phyloP scores from a whole-genome alignment of 768 basidiomycete species.

The Macrolepiota albuminosa region DNA sequence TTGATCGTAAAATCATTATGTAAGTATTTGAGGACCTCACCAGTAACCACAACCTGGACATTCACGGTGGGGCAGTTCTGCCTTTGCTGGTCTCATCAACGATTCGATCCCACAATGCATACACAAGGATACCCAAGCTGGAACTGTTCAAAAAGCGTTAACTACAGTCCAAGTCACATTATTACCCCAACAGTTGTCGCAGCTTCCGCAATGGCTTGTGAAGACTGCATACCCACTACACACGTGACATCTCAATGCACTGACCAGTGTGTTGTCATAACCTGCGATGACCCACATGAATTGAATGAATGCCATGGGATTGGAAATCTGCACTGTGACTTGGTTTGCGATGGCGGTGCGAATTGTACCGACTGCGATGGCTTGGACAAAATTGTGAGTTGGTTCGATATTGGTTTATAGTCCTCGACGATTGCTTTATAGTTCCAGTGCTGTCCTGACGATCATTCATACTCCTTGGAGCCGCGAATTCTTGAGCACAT shows the following conservation, averaged over 20 bases:
- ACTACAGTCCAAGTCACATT: neutral
- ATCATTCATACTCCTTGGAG: conserved; percentile 38
- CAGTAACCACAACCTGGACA: neutral
- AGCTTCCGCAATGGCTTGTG: conserved; percentile 9
- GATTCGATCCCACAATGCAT: conserved; percentile 1
- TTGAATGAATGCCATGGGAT: conserved; percentile 32
- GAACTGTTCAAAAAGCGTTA: conserved; percentile 5
- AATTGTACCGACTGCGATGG: conserved; percentile 49
- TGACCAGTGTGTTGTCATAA: conserved; percentile 68
- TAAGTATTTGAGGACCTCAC: conserved; percentile 10
- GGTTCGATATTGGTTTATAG: neutral
- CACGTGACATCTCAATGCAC: conserved; percentile 64
- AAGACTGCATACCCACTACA: conserved; percentile 26
- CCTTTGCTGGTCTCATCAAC: neutral
- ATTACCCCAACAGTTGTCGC: conserved; percentile 1
- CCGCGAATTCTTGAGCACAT: conserved; percentile 17
- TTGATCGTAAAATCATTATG: neutral
- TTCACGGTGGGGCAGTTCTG: neutral
- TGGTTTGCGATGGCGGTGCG: conserved; percentile 40
- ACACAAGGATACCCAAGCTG: neutral
- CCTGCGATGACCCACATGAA: conserved; percentile 56
- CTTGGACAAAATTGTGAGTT: conserved; percentile 53
- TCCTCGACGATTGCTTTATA: conserved; percentile 10
- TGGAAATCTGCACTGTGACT: conserved; percentile 29
- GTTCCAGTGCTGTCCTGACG: conserved; percentile 55